Percentiles rank a stretch among this genome's conserved stretches.
Evolutionary conservation across 352 stramenopile genomes (phyloP).

Genomic region (Plasmopara muralis): DNA sequence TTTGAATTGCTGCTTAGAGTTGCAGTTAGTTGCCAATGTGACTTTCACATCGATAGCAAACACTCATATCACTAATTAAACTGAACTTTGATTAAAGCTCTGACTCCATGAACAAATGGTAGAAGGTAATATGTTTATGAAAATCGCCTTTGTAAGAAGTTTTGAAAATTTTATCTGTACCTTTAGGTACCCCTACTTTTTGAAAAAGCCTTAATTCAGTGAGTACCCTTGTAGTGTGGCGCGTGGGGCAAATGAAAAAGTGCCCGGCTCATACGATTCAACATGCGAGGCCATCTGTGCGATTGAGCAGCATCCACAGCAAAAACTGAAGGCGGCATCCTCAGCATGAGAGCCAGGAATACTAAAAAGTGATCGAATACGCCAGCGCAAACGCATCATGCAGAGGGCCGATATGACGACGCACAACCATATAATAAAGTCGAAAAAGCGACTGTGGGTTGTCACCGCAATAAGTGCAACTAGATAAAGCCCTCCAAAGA

Average conservation of each 20-base stretch:
- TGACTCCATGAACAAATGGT: too few relatives aligned
- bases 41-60: too few relatives aligned
- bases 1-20: too few relatives aligned
- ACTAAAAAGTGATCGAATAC: conserved; percentile 50
- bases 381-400: conserved; percentile 46
- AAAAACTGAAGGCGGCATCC: conserved; percentile 40
- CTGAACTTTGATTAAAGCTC: too few relatives aligned
- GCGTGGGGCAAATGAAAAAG: conserved; percentile 49
- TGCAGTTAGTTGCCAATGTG: too few relatives aligned
- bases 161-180: too few relatives aligned
- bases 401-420: conserved; percentile 33
- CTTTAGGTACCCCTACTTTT: too few relatives aligned
- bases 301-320: conserved; percentile 68
- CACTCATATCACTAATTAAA: too few relatives aligned
- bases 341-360: conserved; percentile 55
- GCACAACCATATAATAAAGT: conserved; percentile 39
- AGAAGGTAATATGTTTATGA: too few relatives aligned
- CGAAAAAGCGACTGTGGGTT: conserved; percentile 34
- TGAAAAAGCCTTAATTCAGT: conserved; percentile 27
- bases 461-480: conserved; percentile 33
- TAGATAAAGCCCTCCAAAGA: conserved; percentile 48
- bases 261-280: conserved; percentile 67
- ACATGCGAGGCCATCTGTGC: conserved; percentile 78
- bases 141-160: too few relatives aligned
- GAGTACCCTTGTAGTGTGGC: conserved; percentile 63